phyloP scores from a whole-genome alignment of 2,329 filamentous ascomycete species.

The Madurella fahalii region DNA sequence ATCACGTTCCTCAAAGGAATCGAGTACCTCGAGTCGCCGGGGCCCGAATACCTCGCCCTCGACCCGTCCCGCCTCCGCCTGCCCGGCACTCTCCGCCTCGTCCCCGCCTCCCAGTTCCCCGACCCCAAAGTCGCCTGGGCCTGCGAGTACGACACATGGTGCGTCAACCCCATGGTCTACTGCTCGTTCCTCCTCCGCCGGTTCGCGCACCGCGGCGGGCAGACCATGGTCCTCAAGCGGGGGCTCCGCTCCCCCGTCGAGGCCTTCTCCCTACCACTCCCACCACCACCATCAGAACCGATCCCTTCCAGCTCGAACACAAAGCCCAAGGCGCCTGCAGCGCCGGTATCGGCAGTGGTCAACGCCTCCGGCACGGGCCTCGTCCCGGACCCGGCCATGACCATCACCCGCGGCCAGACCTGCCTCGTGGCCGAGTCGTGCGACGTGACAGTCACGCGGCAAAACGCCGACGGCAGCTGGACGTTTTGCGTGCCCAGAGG shows the following conservation, averaged over 20 bases:
- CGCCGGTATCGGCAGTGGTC: conserved; percentile 33
- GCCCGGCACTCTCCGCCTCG: conserved; percentile 20
- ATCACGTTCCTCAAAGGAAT: conserved; percentile 47
- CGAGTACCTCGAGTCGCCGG: conserved; percentile 49
- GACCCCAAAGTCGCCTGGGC: conserved; percentile 40
- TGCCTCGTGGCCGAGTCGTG: conserved; percentile 40
- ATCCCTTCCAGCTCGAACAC: conserved; percentile 19
- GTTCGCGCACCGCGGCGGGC: conserved; percentile 37
- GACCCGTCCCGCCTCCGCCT: conserved; percentile 38
- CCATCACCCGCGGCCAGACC: conserved; percentile 46
- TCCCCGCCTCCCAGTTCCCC: conserved; percentile 36
- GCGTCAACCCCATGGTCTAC: conserved; percentile 52
- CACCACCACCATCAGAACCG: conserved; percentile 25
- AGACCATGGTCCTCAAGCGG: conserved; percentile 28
- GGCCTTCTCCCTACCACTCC: conserved; percentile 36
- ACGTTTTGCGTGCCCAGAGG: conserved; percentile 59
- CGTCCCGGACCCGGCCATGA: conserved; percentile 38
- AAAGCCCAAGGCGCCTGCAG: too few relatives aligned
- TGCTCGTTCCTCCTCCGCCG: conserved; percentile 44
- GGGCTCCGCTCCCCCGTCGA: conserved; percentile 37
- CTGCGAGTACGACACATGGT: conserved; percentile 51
- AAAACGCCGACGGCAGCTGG: conserved; percentile 60
- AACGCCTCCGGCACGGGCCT: conserved; percentile 47
- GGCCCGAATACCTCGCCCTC: conserved; percentile 36
- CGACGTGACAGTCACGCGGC: conserved; percentile 49